A percentile compares a stretch with the other conserved stretches of the same genome.
Conservation (phyloP, 23 red algal genomes). For the Gracilariopsis chorda region DNA sequence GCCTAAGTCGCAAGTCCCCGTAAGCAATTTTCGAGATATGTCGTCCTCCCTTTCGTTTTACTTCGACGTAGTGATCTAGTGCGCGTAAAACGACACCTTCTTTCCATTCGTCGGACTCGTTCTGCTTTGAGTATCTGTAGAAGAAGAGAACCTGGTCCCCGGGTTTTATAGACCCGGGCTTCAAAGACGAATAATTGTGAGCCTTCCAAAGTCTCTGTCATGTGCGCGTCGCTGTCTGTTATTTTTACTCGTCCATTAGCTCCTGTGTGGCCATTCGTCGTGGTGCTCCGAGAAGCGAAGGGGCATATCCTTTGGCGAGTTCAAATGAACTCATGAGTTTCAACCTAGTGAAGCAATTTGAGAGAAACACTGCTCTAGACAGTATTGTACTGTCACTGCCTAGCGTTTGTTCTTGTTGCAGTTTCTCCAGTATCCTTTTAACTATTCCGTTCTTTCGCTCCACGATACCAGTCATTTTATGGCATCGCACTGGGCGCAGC, state of each 20-base stretch:
- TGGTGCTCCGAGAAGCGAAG: neutral
- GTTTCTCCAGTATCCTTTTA: neutral
- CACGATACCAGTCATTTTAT: slow-evolving; percentile 28
- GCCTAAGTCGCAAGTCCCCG: neutral
- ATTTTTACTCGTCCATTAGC: neutral
- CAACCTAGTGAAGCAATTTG: neutral
- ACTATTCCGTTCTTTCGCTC: slow-evolving; percentile 20
- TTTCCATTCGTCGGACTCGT: slow-evolving; percentile 4
- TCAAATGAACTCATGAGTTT: neutral
- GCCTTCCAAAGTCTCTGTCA: neutral
- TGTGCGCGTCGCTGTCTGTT: slow-evolving; percentile 1
- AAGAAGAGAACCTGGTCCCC: neutral
- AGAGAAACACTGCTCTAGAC: neutral
- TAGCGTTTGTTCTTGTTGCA: neutral
- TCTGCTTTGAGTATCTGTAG: neutral
- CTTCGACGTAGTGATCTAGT: neutral
- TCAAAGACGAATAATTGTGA: neutral
- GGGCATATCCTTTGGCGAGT: neutral
- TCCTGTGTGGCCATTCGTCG: neutral
- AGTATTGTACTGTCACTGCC: neutral
- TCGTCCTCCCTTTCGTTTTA: neutral
- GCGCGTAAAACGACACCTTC: neutral
- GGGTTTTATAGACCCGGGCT: neutral
- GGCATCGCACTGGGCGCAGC: neutral
- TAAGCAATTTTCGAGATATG: slow-evolving; percentile 6